Conservation (phyloP, 306 rosid genomes). For the Astragalus glycyphyllos region DNA sequence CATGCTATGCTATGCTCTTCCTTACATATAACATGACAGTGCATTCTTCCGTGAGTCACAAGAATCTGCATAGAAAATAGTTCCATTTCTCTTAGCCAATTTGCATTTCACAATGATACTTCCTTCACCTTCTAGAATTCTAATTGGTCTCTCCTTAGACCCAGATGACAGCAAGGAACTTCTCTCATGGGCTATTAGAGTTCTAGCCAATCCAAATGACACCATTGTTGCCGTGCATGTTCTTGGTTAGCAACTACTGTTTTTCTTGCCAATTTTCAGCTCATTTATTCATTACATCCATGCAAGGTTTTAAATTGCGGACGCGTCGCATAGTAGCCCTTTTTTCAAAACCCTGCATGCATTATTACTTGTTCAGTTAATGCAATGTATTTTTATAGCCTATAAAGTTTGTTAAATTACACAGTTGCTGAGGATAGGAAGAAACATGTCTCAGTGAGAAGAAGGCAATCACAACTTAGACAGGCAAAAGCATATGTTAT, state of each 20-base stretch:
- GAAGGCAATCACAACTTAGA: constrained; percentile 68
- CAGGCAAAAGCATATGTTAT: constrained; percentile 85
- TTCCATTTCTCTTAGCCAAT: constrained; percentile 11
- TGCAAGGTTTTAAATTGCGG: background rate
- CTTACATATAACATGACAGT: constrained; percentile 10
- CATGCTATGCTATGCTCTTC: constrained; percentile 46
- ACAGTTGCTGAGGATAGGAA: constrained; percentile 62
- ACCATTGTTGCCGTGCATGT: constrained; percentile 78
- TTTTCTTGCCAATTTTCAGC: background rate
- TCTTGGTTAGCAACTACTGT: constrained; percentile 66
- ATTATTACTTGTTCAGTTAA: too few species aligned
- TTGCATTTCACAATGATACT: constrained; percentile 49
- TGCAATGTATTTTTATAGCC: background rate
- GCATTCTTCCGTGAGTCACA: constrained; percentile 43
- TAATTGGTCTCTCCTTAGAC: constrained; percentile 77
- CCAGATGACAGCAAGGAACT: constrained; percentile 68
- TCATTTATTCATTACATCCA: background rate
- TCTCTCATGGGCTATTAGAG: constrained; percentile 74
- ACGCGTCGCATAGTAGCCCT: too few species aligned
- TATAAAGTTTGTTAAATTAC: constrained; percentile 32
- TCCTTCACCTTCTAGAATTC: constrained; percentile 63
- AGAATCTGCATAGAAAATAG: constrained; percentile 45
- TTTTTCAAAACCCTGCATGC: too few species aligned
- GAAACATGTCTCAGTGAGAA: constrained; percentile 48
- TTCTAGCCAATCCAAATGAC: constrained; percentile 82